Base-by-base conservation (phyloP, 169 alveolate species). In the Plasmodium vinckei region DNA sequence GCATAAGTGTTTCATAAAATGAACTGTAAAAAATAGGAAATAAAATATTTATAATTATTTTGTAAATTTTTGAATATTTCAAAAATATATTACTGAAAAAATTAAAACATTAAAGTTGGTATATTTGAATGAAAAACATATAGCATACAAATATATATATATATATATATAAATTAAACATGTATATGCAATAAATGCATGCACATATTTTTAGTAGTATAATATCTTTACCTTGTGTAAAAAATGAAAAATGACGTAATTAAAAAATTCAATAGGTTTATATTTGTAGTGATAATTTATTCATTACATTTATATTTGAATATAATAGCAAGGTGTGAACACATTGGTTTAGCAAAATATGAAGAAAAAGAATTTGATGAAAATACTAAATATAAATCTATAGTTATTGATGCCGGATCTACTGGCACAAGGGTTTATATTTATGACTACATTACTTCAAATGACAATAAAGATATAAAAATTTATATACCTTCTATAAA, bases 341-440 rank as follows among this genome's bases (percentile, higher is more conserved):
- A 61, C n/a, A 33, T 12, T n/a, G 27, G 17, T 9, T 19, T 13
- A 19, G 27, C 23, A 23, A 33, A 73, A 17, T 13, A 15, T 46
- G 63, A 73, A 5, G 19, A 73, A 17, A 13, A 42, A 2, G 61
- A 56, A 44, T 19, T 6, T 17, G 64, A 70, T 21, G 27, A 15
- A 39, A 44, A 7, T 15, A 15, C 25, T 10, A 59, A 59, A 19
- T 47, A 86, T 46, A 87, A 87, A 63, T 54, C 88, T 1, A 60
- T 87, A 51, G 47, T 87, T 42, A 68, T 87, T 44, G 92, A 87
- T 68, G 92, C 92, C 21, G 92, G 92, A 15, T 87, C 92, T 17
- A 87, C 92, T 12, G 92, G 92, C 1, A 87, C 89, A 39, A 64
- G 92, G 42, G 79, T 87, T 9, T 56, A 87, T 68, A 75, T 87